Conservation (phyloP, 371 early-diverging fungal species). For the Rhizopus sp. region DNA sequence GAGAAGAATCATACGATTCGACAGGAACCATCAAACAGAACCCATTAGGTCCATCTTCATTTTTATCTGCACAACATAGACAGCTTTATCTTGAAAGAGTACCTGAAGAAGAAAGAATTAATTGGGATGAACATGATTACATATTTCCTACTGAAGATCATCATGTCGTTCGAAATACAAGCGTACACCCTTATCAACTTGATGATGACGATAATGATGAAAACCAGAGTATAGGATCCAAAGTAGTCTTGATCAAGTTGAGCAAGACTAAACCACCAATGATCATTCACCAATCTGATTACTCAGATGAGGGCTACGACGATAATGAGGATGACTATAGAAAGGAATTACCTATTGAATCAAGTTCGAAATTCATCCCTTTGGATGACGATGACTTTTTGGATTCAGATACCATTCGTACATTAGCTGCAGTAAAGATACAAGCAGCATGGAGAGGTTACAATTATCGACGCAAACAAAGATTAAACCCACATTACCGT, state of each 20-base stretch:
- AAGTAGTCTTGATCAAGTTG: slow-evolving; percentile 38
- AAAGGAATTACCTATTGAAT: slow-evolving; percentile 36
- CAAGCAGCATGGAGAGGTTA: slow-evolving; percentile 42
- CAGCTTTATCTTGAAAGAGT: slow-evolving; percentile 23
- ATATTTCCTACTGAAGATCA: slow-evolving; percentile 19
- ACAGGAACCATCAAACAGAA: slow-evolving; percentile 26
- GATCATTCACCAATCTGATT: slow-evolving; percentile 19
- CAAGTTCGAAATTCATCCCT: slow-evolving; percentile 42
- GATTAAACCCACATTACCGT: slow-evolving; percentile 19
- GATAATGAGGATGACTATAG: slow-evolving; percentile 24
- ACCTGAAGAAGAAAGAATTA: slow-evolving; percentile 30
- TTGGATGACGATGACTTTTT: slow-evolving; percentile 28
- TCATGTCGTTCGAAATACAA: background rate
- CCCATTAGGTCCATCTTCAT: slow-evolving; percentile 32
- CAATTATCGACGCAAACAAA: slow-evolving; percentile 18
- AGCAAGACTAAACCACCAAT: slow-evolving; percentile 22
- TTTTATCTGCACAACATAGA: slow-evolving; percentile 19
- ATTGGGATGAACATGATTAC: slow-evolving; percentile 27
- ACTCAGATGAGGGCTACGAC: slow-evolving; percentile 44
- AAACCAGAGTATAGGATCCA: slow-evolving; percentile 9
- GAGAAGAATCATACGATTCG: slow-evolving; percentile 46
- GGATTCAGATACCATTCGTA: slow-evolving; percentile 22
- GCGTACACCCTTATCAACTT: slow-evolving; percentile 23
- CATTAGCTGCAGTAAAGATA: slow-evolving; percentile 32
- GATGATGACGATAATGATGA: slow-evolving; percentile 17